phyloP scores from a whole-genome alignment of 2,329 filamentous ascomycete species.

The Fusarium cyanostomum region DNA sequence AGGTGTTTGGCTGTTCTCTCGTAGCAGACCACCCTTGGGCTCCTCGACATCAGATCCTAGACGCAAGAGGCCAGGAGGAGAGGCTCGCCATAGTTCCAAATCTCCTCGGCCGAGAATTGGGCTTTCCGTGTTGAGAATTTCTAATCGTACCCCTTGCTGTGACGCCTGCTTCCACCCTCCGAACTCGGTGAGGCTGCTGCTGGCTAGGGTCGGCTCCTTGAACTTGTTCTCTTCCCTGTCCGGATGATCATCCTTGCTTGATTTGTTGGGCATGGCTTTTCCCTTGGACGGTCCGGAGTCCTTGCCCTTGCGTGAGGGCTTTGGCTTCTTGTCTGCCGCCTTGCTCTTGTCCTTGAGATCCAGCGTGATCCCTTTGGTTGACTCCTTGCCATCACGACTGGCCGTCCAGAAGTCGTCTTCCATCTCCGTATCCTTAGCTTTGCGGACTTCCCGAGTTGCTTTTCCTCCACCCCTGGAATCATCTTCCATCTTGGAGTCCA shows the following conservation, averaged over 20 bases:
- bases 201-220: constrained; percentile 9
- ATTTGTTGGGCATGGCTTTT: background rate
- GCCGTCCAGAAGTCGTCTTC: constrained; percentile 46
- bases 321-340: background rate
- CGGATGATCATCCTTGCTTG: constrained; percentile 9
- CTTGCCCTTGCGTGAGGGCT: constrained; percentile 2
- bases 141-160: constrained; percentile 35
- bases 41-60: constrained; percentile 46
- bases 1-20: constrained; percentile 44
- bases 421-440: background rate
- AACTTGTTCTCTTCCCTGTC: constrained; percentile 6
- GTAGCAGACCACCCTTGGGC: constrained; percentile 43
- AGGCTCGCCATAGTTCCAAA: constrained; percentile 19
- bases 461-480: constrained; percentile 45
- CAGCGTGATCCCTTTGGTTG: constrained; percentile 4
- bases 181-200: constrained; percentile 33
- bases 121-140: constrained; percentile 50
- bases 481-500: constrained; percentile 11
- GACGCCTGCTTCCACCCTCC: constrained; percentile 38
- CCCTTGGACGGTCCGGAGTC: background rate
- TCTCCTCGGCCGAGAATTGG: constrained; percentile 50
- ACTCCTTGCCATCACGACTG: constrained; percentile 17
- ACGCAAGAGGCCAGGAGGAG: constrained; percentile 43
- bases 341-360: constrained; percentile 9
- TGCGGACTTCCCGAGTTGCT: background rate